These are phyloP conservation scores for Hippophae rhamnoides DNA, from an alignment of 306 rosid genomes.

Conservation along the genomic window DNA sequence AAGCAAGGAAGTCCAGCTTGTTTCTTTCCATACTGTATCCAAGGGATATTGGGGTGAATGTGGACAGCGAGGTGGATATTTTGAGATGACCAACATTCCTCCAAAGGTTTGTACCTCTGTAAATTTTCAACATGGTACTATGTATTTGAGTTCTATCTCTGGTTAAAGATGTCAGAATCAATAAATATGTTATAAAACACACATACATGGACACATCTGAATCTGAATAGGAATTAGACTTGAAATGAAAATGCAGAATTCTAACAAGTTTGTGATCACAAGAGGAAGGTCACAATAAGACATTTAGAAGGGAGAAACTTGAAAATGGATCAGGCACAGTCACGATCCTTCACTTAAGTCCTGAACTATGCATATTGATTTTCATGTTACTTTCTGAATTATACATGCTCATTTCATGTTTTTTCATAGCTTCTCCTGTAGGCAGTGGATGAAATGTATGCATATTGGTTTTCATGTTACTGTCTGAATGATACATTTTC, in stretches of 20 bases:
- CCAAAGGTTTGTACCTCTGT: slow-evolving; percentile 57
- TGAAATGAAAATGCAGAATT: slow-evolving; percentile 1
- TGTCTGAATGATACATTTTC: slow-evolving; percentile 6
- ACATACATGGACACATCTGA: not conserved
- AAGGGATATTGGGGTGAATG: slow-evolving; percentile 99
- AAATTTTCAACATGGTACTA: slow-evolving; percentile 2
- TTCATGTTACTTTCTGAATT: no score
- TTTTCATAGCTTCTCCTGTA: slow-evolving; percentile 13
- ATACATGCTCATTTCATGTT: no score
- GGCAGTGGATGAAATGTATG: slow-evolving; percentile 93
- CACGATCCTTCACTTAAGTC: no score
- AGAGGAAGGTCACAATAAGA: not conserved
- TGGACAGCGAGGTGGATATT: slow-evolving; percentile 99
- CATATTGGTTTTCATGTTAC: no score
- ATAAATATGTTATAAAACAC: not conserved
- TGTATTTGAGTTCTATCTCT: slow-evolving; percentile 15
- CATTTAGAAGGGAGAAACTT: not conserved
- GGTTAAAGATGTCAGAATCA: slow-evolving; percentile 1
- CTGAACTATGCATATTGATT: not conserved
- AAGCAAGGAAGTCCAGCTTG: slow-evolving; percentile 83
- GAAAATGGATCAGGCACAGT: not conserved
- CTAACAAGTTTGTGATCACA: slow-evolving; percentile 1
- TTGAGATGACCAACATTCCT: slow-evolving; percentile 96
- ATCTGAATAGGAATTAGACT: slow-evolving; percentile 9
- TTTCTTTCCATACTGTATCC: slow-evolving; percentile 87